phyloP scores from a whole-genome alignment of 306 rosid species.

The Glycyrrhiza uralensis region DNA sequence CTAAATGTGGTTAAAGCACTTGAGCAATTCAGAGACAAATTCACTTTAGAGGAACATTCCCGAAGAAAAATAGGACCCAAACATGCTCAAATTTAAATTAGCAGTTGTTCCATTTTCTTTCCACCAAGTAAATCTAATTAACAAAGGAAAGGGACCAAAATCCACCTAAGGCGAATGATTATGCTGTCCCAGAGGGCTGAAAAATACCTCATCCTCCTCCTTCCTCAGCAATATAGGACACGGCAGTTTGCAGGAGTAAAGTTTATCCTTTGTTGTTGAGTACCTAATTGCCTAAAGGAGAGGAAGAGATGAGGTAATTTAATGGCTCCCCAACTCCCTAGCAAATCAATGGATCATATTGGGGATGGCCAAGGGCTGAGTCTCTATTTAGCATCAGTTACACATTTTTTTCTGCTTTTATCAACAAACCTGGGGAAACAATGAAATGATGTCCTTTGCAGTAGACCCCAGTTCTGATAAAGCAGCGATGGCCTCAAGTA shows the following conservation, averaged over 20 bases:
- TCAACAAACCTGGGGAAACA: constrained; percentile 88
- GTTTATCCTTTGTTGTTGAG: too few species aligned
- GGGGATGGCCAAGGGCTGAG: background rate
- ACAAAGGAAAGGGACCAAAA: background rate
- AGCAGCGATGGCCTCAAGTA: constrained; percentile 81
- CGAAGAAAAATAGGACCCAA: background rate
- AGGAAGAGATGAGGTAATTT: too few species aligned
- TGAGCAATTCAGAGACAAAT: background rate
- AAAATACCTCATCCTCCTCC: background rate
- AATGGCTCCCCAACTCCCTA: too few species aligned
- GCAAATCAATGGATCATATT: background rate
- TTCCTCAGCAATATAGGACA: too few species aligned
- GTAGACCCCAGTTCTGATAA: constrained; percentile 83
- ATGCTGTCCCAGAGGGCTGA: background rate
- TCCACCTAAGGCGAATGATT: background rate
- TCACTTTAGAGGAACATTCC: too few species aligned
- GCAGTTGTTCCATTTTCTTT: background rate
- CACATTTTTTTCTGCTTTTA: constrained; percentile 4
- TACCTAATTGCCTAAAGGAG: too few species aligned
- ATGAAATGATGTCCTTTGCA: constrained; percentile 76
- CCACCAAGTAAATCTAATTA: background rate
- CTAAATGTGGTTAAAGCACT: background rate
- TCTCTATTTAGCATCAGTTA: constrained; percentile 8
- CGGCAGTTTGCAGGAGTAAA: too few species aligned
- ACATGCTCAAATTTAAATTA: background rate